Base-by-base conservation (phyloP, 2,329 filamentous ascomycete genomes). In the Cordyceps cicadae region DNA sequence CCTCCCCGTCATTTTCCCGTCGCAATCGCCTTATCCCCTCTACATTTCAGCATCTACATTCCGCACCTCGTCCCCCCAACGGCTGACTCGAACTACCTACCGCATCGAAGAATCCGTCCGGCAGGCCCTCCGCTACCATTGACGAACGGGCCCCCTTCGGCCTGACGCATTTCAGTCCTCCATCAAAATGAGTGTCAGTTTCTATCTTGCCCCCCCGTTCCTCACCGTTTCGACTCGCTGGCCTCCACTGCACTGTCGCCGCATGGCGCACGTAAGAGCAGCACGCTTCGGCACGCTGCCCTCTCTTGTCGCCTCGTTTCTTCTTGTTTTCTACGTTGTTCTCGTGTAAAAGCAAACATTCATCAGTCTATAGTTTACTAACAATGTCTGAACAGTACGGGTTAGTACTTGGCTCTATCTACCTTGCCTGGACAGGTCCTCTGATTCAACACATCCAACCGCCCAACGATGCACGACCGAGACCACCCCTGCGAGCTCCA, bases 331-430 rank as follows among this genome's bases (percentile, higher is more conserved):
- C 26, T 51, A 21, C 53, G 21, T 17, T 37, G 19, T 24, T 17
- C 50, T 50, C 49, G 29, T 32, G 61, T 54, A 19, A 54, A 41
- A 39, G 56, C n/a, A 41, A 39, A 54, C n/a, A 24, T 52, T 17
- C 29, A 34, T 15, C 52, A 34, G 26, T 21, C 12, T 51, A 45
- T 34, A 29, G 19, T 39, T 46, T 63, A 65, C 70, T 73, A 65
- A 73, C 67, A 59, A 67, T 66, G 63, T 37, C 64, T 59, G 64
- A 65, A 66, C 74, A 83, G 81, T 83, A 83, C 80, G 79, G 80
- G 81, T 83, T 73, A 74, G 79, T 79, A 65, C 53, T 64, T 62
- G 64, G 41, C 37, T 39, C 19, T 53, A 15, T 37, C 49, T 49
- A 24, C 57, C 37, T 26, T 5, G 41, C 56, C 11, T 6, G 21